Percentiles rank a stretch among this genome's conserved stretches.
These are phyloP conservation scores for Dendrocalamus sinicus DNA, from an alignment of 176 grass and related monocot species.

Conservation along the genomic window DNA sequence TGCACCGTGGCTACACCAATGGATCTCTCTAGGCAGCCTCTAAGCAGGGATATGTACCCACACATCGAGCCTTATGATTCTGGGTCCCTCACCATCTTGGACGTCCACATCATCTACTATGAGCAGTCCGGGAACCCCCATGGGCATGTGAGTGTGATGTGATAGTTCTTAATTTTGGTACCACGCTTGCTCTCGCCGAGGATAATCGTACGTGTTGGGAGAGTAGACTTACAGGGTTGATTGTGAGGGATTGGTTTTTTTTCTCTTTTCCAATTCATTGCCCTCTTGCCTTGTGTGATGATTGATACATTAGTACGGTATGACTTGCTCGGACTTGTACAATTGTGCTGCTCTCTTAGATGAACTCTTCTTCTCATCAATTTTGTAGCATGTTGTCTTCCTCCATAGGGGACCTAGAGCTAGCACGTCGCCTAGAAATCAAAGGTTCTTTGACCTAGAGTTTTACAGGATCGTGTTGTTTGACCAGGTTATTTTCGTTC, in stretches of 20 bases:
- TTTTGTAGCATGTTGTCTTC: conserved; percentile 78
- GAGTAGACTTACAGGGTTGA: background rate
- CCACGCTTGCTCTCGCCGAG: background rate
- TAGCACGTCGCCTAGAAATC: conserved; percentile 75
- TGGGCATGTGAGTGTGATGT: conserved; percentile 64
- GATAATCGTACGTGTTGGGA: background rate
- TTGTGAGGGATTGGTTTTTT: background rate
- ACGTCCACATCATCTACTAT: conserved; percentile 83
- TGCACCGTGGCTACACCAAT: background rate
- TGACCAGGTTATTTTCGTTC: conserved; percentile 60
- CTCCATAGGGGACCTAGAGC: conserved; percentile 82
- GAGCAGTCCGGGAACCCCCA: conserved; percentile 92
- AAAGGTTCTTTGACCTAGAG: conserved; percentile 75
- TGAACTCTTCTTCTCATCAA: background rate
- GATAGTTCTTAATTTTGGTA: background rate
- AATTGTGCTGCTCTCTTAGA: background rate
- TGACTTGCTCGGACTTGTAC: background rate
- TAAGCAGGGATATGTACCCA: conserved; percentile 3
- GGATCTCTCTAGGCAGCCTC: conserved; percentile 18
- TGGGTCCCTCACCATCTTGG: conserved; percentile 78
- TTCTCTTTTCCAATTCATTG: background rate
- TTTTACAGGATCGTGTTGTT: conserved; percentile 90
- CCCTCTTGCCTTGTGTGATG: background rate
- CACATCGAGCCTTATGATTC: conserved; percentile 51
- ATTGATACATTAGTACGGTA: background rate